A percentile compares a stretch with the other conserved stretches of the same genome.
Conservation (phyloP, 2,329 filamentous ascomycete genomes). For the Fusarium sp. region DNA sequence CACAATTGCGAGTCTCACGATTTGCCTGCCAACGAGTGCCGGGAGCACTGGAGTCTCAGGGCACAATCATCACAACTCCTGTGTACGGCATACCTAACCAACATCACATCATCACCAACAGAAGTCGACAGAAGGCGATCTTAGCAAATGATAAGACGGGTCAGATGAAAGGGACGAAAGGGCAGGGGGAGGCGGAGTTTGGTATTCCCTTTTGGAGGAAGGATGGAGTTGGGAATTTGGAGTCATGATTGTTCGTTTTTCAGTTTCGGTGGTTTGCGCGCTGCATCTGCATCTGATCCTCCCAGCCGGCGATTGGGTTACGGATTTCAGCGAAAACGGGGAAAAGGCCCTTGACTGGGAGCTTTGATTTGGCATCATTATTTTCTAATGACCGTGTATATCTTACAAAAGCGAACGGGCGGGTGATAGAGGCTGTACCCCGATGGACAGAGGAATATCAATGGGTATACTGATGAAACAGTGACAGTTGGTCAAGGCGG, state of each 20-base stretch:
- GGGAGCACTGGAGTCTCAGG: background rate
- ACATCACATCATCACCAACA: constrained; percentile 6
- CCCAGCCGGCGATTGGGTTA: constrained; percentile 46
- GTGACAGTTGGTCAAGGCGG: constrained; percentile 33
- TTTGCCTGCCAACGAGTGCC: constrained; percentile 9
- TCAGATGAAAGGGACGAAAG: constrained; percentile 8
- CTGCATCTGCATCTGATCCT: constrained; percentile 51
- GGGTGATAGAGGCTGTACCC: constrained; percentile 42
- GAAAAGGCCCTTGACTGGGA: constrained; percentile 46
- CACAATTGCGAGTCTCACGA: constrained; percentile 1
- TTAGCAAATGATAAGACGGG: constrained; percentile 9
- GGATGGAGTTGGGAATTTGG: constrained; percentile 51
- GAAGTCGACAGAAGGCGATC: constrained; percentile 11
- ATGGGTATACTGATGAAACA: constrained; percentile 29
- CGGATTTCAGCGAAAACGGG: constrained; percentile 47
- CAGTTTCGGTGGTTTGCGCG: constrained; percentile 49
- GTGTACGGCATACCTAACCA: constrained; percentile 11
- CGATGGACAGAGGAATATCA: constrained; percentile 35
- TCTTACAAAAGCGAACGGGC: constrained; percentile 47
- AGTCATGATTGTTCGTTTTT: constrained; percentile 52
- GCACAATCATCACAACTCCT: constrained; percentile 3
- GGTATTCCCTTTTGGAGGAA: constrained; percentile 49
- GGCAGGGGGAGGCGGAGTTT: constrained; percentile 43
- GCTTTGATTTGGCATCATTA: constrained; percentile 50
- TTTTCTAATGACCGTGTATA: constrained; percentile 50